Evolutionary conservation across 2,329 filamentous ascomycete species (phyloP).

Genomic region (Proliferodiscus dingleyae): DNA sequence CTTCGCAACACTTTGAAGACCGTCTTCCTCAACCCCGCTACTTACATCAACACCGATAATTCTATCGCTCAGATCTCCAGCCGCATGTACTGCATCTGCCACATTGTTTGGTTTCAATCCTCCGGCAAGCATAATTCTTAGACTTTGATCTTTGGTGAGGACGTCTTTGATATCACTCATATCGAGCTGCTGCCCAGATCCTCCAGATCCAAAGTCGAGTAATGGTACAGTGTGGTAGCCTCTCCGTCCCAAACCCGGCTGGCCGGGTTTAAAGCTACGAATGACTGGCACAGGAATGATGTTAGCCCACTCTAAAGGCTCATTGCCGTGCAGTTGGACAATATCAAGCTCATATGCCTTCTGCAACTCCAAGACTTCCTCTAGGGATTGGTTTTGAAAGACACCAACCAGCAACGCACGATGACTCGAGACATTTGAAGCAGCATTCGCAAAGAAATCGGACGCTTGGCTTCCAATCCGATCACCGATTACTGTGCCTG

Average conservation of each 20-base stretch:
- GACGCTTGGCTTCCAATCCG: conserved; percentile 35
- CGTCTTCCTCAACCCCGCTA: conserved; percentile 84
- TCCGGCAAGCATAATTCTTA: conserved; percentile 78
- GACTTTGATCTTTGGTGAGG: conserved; percentile 62
- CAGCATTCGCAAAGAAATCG: conserved; percentile 68
- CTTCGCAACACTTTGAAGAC: conserved; percentile 73
- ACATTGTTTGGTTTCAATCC: conserved; percentile 81
- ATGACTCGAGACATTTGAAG: conserved; percentile 44
- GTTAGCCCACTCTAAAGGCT: conserved; percentile 86
- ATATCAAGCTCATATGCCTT: conserved; percentile 73
- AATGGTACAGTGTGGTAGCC: conserved; percentile 82
- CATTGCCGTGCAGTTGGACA: conserved; percentile 87
- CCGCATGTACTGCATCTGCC: conserved; percentile 53
- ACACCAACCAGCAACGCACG: conserved; percentile 83
- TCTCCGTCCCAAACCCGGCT: conserved; percentile 57
- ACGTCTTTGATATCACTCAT: conserved; percentile 61
- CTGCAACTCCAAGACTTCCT: conserved; percentile 75
- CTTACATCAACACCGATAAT: conserved; percentile 88
- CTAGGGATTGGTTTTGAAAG: conserved; percentile 84
- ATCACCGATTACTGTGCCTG: conserved; percentile 25
- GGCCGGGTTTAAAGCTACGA: conserved; percentile 71
- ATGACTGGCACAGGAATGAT: conserved; percentile 92
- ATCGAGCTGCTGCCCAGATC: conserved; percentile 74
- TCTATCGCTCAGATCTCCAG: conserved; percentile 55
- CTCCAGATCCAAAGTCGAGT: conserved; percentile 80